Conservation (phyloP, 257 asterid genomes). For the Capsicum baccatum region DNA sequence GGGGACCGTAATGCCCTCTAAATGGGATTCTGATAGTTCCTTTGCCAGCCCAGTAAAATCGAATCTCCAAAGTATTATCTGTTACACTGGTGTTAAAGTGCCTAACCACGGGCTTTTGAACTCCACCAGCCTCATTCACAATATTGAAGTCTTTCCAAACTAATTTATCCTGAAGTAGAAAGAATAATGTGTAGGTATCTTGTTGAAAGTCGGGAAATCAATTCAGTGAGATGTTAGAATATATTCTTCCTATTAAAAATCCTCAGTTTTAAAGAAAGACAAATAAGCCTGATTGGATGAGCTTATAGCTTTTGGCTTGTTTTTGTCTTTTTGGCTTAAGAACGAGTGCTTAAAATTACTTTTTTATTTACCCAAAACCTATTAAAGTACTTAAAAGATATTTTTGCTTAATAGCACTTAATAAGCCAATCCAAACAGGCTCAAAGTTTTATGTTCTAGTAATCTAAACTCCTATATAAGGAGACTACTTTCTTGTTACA, state of each 20-base stretch:
- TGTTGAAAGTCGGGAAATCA: background rate
- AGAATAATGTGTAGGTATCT: background rate
- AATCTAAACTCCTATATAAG: background rate
- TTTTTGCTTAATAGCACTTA: too few relatives aligned
- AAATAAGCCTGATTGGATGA: too few relatives aligned
- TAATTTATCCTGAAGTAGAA: constrained; percentile 57
- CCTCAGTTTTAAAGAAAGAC: background rate
- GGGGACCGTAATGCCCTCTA: constrained; percentile 83
- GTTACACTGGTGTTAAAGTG: constrained; percentile 57
- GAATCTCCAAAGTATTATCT: constrained; percentile 71
- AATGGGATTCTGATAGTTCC: constrained; percentile 81
- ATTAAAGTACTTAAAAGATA: too few relatives aligned
- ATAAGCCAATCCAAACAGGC: too few relatives aligned
- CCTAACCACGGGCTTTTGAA: constrained; percentile 56
- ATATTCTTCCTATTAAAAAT: background rate
- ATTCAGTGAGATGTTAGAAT: background rate
- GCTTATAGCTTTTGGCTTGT: too few relatives aligned
- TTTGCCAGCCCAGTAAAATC: constrained; percentile 82
- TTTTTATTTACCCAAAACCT: too few relatives aligned
- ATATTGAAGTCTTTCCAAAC: constrained; percentile 67
- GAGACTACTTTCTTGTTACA: background rate
- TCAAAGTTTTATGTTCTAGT: background rate
- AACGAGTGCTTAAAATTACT: too few relatives aligned
- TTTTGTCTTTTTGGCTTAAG: too few relatives aligned
- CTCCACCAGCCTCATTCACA: constrained; percentile 73